Evolutionary conservation across 2,329 filamentous ascomycete species (phyloP).

Genomic region (Zymoseptoria pseudotritici): DNA sequence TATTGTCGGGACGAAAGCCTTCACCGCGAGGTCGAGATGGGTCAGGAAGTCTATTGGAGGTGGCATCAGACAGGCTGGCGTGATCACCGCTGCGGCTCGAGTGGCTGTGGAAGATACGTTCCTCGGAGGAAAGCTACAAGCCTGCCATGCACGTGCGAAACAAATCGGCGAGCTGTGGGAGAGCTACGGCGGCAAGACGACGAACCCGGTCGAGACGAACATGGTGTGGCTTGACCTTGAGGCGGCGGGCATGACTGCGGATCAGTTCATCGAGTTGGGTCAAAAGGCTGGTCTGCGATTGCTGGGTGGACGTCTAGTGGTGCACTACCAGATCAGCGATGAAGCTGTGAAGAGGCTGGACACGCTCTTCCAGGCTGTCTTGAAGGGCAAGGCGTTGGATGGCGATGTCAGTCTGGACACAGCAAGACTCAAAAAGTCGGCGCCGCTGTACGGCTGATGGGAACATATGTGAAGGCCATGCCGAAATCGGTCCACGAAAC

Average conservation of each 20-base stretch:
- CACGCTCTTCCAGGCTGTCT: slow-evolving; percentile 44
- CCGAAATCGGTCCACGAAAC: no score
- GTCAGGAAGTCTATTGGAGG: slow-evolving; percentile 75
- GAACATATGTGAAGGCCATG: neutral
- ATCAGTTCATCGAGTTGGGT: slow-evolving; percentile 49
- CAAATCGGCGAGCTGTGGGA: slow-evolving; percentile 60
- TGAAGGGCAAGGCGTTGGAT: slow-evolving; percentile 23
- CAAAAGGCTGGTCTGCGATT: slow-evolving; percentile 52
- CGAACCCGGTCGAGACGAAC: slow-evolving; percentile 73
- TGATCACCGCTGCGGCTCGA: slow-evolving; percentile 66
- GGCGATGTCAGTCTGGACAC: slow-evolving; percentile 17
- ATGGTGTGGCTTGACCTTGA: slow-evolving; percentile 81
- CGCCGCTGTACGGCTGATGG: neutral
- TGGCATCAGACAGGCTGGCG: slow-evolving; percentile 67
- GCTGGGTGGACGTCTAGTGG: slow-evolving; percentile 53
- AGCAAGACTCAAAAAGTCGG: slow-evolving; percentile 9
- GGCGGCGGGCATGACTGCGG: slow-evolving; percentile 46
- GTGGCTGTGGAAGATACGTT: slow-evolving; percentile 78
- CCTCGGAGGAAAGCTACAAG: slow-evolving; percentile 54
- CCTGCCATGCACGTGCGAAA: slow-evolving; percentile 56
- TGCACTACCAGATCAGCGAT: slow-evolving; percentile 66
- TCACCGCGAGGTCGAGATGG: slow-evolving; percentile 64
- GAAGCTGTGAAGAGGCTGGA: slow-evolving; percentile 53
- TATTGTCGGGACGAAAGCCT: slow-evolving; percentile 51
- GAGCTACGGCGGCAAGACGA: slow-evolving; percentile 58